Evolutionary conservation across 2,329 filamentous ascomycete genomes (phyloP), one percentile per base, ranked within the genome.

Genomic region (Boeremia exigua): DNA sequence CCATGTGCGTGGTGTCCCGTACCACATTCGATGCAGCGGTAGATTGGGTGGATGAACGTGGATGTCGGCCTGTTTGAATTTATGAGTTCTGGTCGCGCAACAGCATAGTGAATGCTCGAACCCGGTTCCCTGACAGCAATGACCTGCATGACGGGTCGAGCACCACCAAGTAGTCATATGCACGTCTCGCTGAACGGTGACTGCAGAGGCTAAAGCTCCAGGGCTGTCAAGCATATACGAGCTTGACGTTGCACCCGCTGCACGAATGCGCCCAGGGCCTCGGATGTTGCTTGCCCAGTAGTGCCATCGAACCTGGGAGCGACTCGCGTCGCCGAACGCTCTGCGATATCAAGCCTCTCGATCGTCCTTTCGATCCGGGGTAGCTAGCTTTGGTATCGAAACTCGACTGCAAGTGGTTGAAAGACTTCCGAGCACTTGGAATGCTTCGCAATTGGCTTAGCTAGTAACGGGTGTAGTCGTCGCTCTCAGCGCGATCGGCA

Each of bases 1-100:
- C 71, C 65, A 71, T 72, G 68, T 71, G 69, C 60, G 63, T 64
- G 47, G 60, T 65, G 58, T 69, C 62, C 53, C 42, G 68, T 71
- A 61, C 61, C 49, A 71, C 67, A 15, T 43, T 57, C 47, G 34
- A 54, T 49, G 56, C 48, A 34, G 58, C 40, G 19, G 61, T 23
- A 15, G 28, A 9, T 7, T 37, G 30, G 47, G 8, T 32, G 34
- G 42, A 47, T 29, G 30, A 28, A 47, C 3, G 23, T 27, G 44
- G 34, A 19, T 25, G 42, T 25, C 19, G 2, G n/a, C n/a, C 42
- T 32, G 43, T 3, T 36, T 27, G 15, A 8, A 28, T 32, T 25
- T 27, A n/a, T 36, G 37, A 17, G 23, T 19, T 19, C 48, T 15
- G 30, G 30, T 37, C 43, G 44, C 17, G 32, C 25, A 29, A 30